Percentiles rank a stretch among this genome's conserved stretches.
Conservation (phyloP, 1,284 basidiomycete species). For the Apiotrichum gamsii region DNA sequence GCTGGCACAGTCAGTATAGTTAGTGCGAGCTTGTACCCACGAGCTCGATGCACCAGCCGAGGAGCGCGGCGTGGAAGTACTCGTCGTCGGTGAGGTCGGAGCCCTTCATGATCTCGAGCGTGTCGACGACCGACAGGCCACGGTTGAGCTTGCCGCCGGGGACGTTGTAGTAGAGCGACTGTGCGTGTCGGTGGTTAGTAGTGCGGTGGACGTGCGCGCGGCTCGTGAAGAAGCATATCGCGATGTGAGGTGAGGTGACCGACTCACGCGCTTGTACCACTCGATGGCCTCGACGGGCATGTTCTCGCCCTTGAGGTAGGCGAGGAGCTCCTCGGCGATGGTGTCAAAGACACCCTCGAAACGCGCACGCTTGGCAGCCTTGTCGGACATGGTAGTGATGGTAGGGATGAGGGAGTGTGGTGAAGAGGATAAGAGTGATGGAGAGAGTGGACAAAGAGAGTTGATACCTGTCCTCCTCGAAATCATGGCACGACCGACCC, state of each 20-base stretch:
- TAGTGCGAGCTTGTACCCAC: slow-evolving; percentile 52
- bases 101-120: slow-evolving; percentile 79
- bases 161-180: slow-evolving; percentile 92
- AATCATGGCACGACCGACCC: no score
- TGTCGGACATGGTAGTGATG: slow-evolving; percentile 4
- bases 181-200: background rate
- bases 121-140: slow-evolving; percentile 90
- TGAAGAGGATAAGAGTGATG: background rate
- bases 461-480: background rate
- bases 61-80: slow-evolving; percentile 79
- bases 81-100: slow-evolving; percentile 62
- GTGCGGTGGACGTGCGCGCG: no score
- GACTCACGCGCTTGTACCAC: slow-evolving; percentile 68
- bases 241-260: no score
- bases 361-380: slow-evolving; percentile 28
- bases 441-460: background rate
- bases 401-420: background rate
- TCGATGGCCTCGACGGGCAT: slow-evolving; percentile 76
- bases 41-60: slow-evolving; percentile 95
- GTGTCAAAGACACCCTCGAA: slow-evolving; percentile 52
- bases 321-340: slow-evolving; percentile 56
- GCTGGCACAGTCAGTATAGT: slow-evolving; percentile 49
- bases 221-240: no score
- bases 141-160: slow-evolving; percentile 96
- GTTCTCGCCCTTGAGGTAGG: slow-evolving; percentile 58